Evolutionary conservation across 176 grass and related monocot species (phyloP).

Genomic region (Carex myosuroides): DNA sequence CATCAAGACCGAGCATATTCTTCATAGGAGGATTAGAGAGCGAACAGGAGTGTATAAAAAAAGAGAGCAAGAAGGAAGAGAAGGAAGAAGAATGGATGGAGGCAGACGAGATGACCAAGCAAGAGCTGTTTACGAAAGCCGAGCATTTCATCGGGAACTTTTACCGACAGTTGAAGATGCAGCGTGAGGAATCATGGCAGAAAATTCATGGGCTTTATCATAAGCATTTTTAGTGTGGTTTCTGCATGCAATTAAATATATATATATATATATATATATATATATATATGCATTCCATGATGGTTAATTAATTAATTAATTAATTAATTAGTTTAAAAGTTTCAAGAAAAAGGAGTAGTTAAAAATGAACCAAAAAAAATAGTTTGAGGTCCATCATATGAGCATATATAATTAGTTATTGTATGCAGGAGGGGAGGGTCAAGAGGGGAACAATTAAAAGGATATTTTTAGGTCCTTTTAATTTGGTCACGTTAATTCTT

Average conservation of each 20-base stretch:
- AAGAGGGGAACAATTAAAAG: neutral
- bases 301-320: neutral
- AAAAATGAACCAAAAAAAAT: neutral
- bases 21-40: constrained; percentile 37
- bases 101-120: constrained; percentile 37
- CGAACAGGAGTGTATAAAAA: neutral
- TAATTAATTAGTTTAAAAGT: neutral
- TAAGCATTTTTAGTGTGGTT: constrained; percentile 26
- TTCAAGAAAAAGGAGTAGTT: neutral
- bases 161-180: constrained; percentile 71
- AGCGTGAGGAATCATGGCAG: constrained; percentile 70
- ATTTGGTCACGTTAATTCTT: neutral
- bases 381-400: neutral
- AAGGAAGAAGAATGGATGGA: neutral
- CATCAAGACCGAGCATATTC: constrained; percentile 62
- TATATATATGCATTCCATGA: neutral
- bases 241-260: neutral
- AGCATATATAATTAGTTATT: neutral
- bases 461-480: neutral
- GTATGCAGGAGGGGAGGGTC: neutral
- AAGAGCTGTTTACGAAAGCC: constrained; percentile 57
- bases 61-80: neutral
- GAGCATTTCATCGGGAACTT: constrained; percentile 69
- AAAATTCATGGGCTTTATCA: constrained; percentile 53
- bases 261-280: neutral